Evolutionary conservation across 805 yeast species (phyloP), one percentile per base, ranked within the genome.

Genomic region (Candida krabiensis): DNA sequence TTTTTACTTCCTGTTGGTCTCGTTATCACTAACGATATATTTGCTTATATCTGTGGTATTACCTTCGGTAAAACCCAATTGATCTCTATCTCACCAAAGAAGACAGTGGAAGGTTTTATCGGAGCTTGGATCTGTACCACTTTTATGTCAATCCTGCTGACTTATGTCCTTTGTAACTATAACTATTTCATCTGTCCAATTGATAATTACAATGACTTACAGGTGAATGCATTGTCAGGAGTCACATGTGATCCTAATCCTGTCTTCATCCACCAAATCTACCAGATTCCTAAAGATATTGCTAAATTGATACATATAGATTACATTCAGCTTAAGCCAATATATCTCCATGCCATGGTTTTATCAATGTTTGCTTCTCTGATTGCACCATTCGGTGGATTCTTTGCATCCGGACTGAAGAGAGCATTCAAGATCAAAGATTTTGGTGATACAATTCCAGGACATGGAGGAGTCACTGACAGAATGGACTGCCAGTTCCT

Each of bases 41-140:
- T 88, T 72, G 99, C 99, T 18, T 93, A 93, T 60, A 70, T 93
- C 33, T 93, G 98, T 67, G 99, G 99, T 31, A 93, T 93, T 49
- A 86, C 98, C 2, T 88, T 93, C 66, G 99, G 99, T 38, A 79
- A 74, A 46, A 91, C 97, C 26, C 96, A 87, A 57, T 77, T 93
- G 55, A 87, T 93, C 52, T 88, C 85, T 35, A 88, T 93, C 47
- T 87, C 96, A 9, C 99, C 99, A 40, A 93, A 93, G 65, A 93
- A 93, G 67, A 93, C 99, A 3, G 89, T 91, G 25, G 99, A 93
- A 67, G 99, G 99, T 3, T 93, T 93, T 56, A 67, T 91, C 34
- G 99, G 99, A 36, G 99, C 98, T 13, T 93, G 99, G 99, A 64
- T 88, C 33, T 91, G 93, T 58, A 93, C 99, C 8, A 81, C 86